Evolutionary conservation across 495 filamentous ascomycete genomes (phyloP).

Genomic region (Neurospora sp.): DNA sequence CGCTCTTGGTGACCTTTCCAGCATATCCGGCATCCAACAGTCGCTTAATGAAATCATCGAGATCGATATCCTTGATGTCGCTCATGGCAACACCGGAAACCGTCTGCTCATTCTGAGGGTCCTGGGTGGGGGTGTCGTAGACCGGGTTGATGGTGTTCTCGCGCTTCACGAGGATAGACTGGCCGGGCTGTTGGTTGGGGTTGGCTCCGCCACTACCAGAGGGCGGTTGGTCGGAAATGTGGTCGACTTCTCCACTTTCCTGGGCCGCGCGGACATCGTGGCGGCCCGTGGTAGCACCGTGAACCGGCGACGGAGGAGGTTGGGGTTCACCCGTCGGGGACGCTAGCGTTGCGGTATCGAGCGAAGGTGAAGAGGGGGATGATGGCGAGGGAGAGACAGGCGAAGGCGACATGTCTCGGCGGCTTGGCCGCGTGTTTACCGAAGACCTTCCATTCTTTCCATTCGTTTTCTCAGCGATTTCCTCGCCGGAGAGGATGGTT

Average conservation of each 20-base stretch:
- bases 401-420: slow-evolving; percentile 29
- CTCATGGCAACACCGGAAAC: slow-evolving; percentile 48
- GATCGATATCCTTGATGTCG: slow-evolving; percentile 79
- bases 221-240: slow-evolving; percentile 89
- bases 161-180: slow-evolving; percentile 78
- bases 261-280: slow-evolving; percentile 73
- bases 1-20: slow-evolving; percentile 92
- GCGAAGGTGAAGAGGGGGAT: slow-evolving; percentile 30
- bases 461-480: slow-evolving; percentile 59
- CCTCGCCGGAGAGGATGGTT: slow-evolving; percentile 49
- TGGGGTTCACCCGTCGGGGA: slow-evolving; percentile 44
- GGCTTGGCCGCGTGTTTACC: slow-evolving; percentile 29
- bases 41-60: slow-evolving; percentile 95
- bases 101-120: slow-evolving; percentile 29
- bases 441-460: slow-evolving; percentile 43
- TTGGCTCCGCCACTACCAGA: slow-evolving; percentile 40
- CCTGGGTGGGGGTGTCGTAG: slow-evolving; percentile 23
- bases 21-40: slow-evolving; percentile 92
- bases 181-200: slow-evolving; percentile 47
- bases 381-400: slow-evolving; percentile 35
- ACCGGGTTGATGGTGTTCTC: slow-evolving; percentile 48
- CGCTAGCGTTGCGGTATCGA: slow-evolving; percentile 20
- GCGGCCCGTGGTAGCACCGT: slow-evolving; percentile 64
- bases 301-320: slow-evolving; percentile 83
- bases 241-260: slow-evolving; percentile 81